Base-by-base conservation (phyloP, 2,329 filamentous ascomycete genomes). In the Claviceps sp. region DNA sequence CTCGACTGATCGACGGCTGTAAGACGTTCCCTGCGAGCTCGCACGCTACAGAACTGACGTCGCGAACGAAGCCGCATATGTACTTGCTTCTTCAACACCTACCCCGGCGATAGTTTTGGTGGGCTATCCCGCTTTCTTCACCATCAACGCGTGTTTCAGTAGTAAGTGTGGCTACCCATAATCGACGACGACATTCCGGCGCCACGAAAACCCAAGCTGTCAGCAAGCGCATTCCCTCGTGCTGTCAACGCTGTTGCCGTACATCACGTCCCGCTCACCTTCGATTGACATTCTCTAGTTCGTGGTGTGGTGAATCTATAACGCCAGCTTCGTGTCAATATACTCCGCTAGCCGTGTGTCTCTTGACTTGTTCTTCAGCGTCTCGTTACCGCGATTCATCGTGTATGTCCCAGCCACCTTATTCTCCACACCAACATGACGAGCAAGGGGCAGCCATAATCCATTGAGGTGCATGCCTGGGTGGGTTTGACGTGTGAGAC, bases 371-470 rank as follows among this genome's bases (percentile, higher is more conserved):
- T 14, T 41, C 20, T n/a, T 42, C 16, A 37, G 16, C 9, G 38
- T 22, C 34, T 42, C 37, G 47, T 49, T 13, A 42, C 24, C 47
- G 37, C 47, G 9, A 49, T n/a, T 49, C 47, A 42, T 18, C 47
- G 7, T 13, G 7, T 40, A 13, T 14, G n/a, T 14, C 16, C n/a
- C 22, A 2, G 41, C 38, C 7, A 18, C 20, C 22, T 22, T 34
- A 11, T 13, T 40, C 48, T 50, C 48, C 48, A 50, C 48, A 50
- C 37, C 37, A 38, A 42, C 22, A 41, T 42, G 37, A 49, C 14
- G 16, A 42, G 41, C 47, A 30, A 49, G 47, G 37, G 20, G 8
- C 22, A 48, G 47, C 18, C 18, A 18, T 18, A 18, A 18, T 18
- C 38, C 47, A 34, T 34, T 34, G 30, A 34, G 30, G 30, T 34